Conservation (phyloP, 2,329 filamentous ascomycete species). For the Cadophora sp. region DNA sequence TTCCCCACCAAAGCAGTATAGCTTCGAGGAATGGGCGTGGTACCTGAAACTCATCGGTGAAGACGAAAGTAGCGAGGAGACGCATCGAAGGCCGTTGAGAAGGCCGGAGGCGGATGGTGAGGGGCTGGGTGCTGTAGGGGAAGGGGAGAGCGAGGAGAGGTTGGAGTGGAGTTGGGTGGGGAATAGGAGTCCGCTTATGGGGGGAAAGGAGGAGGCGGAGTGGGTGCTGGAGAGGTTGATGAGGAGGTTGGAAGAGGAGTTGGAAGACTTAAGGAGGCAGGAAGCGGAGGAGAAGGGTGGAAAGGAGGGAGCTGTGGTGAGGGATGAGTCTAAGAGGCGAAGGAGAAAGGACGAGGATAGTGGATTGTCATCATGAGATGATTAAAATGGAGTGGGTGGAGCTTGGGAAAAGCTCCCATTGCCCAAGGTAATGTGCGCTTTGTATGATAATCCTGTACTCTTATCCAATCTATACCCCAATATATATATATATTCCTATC, state of each 20-base stretch:
- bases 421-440: not conserved
- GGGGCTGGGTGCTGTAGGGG: constrained; percentile 25
- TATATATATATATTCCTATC: not conserved
- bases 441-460: constrained; percentile 3
- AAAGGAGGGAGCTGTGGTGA: not conserved
- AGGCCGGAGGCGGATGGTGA: constrained; percentile 28
- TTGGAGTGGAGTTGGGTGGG: constrained; percentile 77
- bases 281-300: constrained; percentile 28
- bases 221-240: constrained; percentile 75
- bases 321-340: not conserved
- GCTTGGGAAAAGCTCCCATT: not conserved
- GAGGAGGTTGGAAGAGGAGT: constrained; percentile 55
- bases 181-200: constrained; percentile 71
- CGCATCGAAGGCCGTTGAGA: constrained; percentile 51
- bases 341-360: not conserved
- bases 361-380: too few relatives aligned
- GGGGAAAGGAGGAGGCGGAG: constrained; percentile 70
- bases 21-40: constrained; percentile 86
- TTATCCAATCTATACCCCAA: not conserved
- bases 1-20: constrained; percentile 68
- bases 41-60: constrained; percentile 80
- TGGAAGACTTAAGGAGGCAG: constrained; percentile 35
- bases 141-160: constrained; percentile 40
- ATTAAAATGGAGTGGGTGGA: not conserved
- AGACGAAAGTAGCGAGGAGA: constrained; percentile 59